Evolutionary conservation across 2,329 filamentous ascomycete species (phyloP), one percentile per base, ranked within the genome.

Genomic region (Arthroderma sp.): DNA sequence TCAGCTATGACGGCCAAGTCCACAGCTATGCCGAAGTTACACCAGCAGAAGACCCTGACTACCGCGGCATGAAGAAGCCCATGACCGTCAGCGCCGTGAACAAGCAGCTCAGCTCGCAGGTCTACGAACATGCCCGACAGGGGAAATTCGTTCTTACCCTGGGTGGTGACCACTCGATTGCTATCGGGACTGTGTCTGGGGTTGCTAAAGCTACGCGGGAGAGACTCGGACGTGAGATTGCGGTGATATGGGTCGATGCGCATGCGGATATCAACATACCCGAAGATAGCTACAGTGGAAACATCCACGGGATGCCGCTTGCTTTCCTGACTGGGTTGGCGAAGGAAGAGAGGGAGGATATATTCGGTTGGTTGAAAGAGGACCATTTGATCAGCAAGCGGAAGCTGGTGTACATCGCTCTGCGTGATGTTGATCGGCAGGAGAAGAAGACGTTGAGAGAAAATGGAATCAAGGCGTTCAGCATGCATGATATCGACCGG

Each of bases 241-340:
- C 87, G 8, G 85, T 98, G 47, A 93, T 98, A 63, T 98, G 91
- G 91, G 91, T 98, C 30, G 91, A 98, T 65, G 91, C 91, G 28
- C 91, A 98, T 65, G 83, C 89, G 44, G 91, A 98, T 65, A 95
- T 98, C 72, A 98, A 98, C 70, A 87, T 85, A 1, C 91, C 89
- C 43, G 88, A 96, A 75, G 82, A 78, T 40, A 89, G 83, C 52
- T 83, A 75, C 36, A 91, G 83, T 53, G 91, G 91, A 31, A 96
- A 96, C 67, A 83, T 98, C 51, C 91, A 98, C 68, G 91, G 91
- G 55, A 98, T 98, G 91, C 91, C 91, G 2, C 84, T 96, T 33
- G 79, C 85, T 3, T 98, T 96, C 66, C 65, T 94, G 53, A 88
- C 87, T 0, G 86, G 91, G 0, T 70, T 98, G 46, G 85, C 88